Base-by-base conservation (phyloP, 257 asterid species). In the Marsdenia floribunda region DNA sequence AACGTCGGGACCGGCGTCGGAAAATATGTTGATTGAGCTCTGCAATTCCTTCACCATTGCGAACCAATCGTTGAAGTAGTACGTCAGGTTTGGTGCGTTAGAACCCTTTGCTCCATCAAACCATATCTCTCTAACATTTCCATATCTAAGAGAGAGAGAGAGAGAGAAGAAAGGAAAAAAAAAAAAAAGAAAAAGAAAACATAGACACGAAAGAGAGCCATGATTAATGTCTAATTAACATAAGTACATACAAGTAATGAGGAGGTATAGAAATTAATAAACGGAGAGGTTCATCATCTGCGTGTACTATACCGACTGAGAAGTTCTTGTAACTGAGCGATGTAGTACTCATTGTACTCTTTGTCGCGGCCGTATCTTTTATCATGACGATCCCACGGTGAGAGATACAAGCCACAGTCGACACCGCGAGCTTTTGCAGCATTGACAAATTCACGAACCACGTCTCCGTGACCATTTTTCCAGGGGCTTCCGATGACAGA, bases 331-430 rank as follows among this genome's bases (percentile, higher is more conserved):
- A 94, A 77, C 80, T 94, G 98, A 81, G 98, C 98, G 88, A 94
- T 53, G 68, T 94, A 94, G 74, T 89, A 91, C 66, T 92, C 96
- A 72, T 94, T 94, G 73, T 94, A 94, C 58, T 71, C 82, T 76
- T 86, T 87, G 50, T 38, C 83, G 33, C 80, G 71, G 1, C 98
- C 98, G 68, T 94, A 94, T 85, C 92, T 86, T 5, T 40, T 77
- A 70, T 94, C 97, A 77, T 94, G 98, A 3, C 95, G 88, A 80
- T 94, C 98, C 97, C 98, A 94, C 0, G 98, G 98, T 0, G 98
- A 94, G 33, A 94, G 97, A 75, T 94, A 94, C 74, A 94, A 69
- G 14, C 98, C 98, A 53, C 81, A 74, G 35, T 94, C 97, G 1
- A 94, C 78, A 15, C 89, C 88, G 0, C 92, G 90, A 74, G 91